Base-by-base conservation (phyloP, 208 protist genomes). In the Acanthamoeba royreba region DNA sequence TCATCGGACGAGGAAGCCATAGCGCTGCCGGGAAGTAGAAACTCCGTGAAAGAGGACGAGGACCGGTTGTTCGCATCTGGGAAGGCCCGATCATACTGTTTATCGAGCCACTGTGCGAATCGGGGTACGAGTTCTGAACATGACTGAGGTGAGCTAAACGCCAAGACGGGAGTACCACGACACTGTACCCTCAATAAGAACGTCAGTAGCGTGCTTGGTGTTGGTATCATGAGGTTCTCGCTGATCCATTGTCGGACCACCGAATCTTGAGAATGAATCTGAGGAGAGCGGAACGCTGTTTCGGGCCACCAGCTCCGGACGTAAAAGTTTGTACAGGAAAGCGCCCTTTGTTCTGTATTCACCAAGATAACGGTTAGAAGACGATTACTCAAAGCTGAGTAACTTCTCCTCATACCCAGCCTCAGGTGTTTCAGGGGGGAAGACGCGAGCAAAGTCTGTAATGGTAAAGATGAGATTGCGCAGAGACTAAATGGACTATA, bases 61-160 rank as follows among this genome's bases (percentile, higher is more conserved):
- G 69, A 81, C 33, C 69, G 69, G 17, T 81, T 9, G 1, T 35
- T n/a, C 3, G 19, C 33, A 47, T 88, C 79, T 13, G 43, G 49
- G 40, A 63, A 63, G 0, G 47, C 49, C 35, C 47, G 79, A 13
- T 9, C 8, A 40, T 61, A 92, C 35, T 92, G 86, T 40, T 77
- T 92, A 42, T 92, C 86, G 22, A 92, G 58, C 86, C 86, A 92
- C 49, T 55, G 53, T 2, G 86, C 53, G 33, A 77, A 92, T 22
- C 53, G 49, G 3, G 86, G 86, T 11, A 92, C 86, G n/a, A 79
- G 55, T 33, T 63, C 79, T 63, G 79, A 79, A 79, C 13, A 31
- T 79, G n/a, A 43, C 19, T 79, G 66, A n/a, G 66, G n/a, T 31
- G 28, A 17, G 11, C 19, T 11, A 79, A 17, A 31, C 28, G 13